Base-by-base conservation (phyloP, 768 basidiomycete species). In the Grammothele lineata region DNA sequence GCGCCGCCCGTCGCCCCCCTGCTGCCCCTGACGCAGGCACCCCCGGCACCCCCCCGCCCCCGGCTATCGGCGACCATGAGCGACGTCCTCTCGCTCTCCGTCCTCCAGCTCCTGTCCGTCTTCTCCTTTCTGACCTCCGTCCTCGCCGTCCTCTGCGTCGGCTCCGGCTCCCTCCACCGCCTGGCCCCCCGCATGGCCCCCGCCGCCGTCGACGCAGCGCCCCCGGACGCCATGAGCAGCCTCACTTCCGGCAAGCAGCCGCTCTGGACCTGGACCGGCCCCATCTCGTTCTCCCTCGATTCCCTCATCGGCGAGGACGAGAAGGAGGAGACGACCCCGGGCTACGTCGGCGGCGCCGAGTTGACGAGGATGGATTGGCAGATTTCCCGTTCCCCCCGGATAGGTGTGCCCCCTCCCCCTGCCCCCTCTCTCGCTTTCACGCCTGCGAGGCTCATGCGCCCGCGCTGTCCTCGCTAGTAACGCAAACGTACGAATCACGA, bases 291-390 rank as follows among this genome's bases (percentile, higher is more conserved):
- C 45, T 62, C 61, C 10, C 45, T 62, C 30, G 52, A 48, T 40
- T 40, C 57, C 2, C 50, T 62, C 37, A 52, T 62, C 21, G 61
- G 61, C 40, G 61, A 62, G 50, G 57, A 62, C 43, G 56, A 58
- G 17, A 46, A 50, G 26, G 53, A 50, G 12, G 48, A 58, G 21
- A n/a, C n/a, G n/a, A 1, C 30, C 19, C 19, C 15, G 18, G 56
- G 54, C 22, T 62, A 60, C 37, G 51, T 52, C 4, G 61, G 57
- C n/a, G 61, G 61, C 8, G 38, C 52, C 23, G 55, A 58, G 11
- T 50, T 62, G 19, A 42, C 57, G n/a, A 44, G 57, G 11, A 58
- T 62, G 56, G 48, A 62, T 37, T 62, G 61, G 61, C 58, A 60
- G 44, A 37, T 57, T 18, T 43, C 49, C 43, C 53, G 50, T 36